These are phyloP conservation scores for Mentha longifolia DNA, from an alignment of 257 asterid species.

Conservation along the genomic window DNA sequence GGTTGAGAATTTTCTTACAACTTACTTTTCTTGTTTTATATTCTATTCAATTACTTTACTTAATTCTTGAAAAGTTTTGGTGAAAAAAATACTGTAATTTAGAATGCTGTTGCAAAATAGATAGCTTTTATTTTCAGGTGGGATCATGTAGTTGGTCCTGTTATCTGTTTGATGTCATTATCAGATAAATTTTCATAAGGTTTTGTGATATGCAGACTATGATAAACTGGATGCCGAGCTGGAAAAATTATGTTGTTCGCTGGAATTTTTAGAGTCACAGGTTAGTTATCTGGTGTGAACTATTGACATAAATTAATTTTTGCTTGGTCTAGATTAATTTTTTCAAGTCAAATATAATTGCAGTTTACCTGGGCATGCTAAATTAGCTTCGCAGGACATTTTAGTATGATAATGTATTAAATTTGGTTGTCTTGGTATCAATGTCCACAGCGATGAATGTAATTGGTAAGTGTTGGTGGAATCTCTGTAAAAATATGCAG, in stretches of 20 bases:
- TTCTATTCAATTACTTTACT: neutral
- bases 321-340: slow-evolving; percentile 13
- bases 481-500: neutral
- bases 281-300: slow-evolving; percentile 40
- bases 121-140: slow-evolving; percentile 8
- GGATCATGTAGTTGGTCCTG: slow-evolving; percentile 15
- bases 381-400: slow-evolving; percentile 9
- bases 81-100: neutral
- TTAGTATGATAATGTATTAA: slow-evolving; percentile 10
- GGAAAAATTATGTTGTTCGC: slow-evolving; percentile 60
- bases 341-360: slow-evolving; percentile 15
- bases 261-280: slow-evolving; percentile 66
- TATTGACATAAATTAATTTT: slow-evolving; percentile 14
- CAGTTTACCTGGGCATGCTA: slow-evolving; percentile 18
- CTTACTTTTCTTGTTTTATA: slow-evolving; percentile 2
- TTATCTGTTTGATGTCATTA: slow-evolving; percentile 14
- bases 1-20: neutral
- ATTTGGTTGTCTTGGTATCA: neutral
- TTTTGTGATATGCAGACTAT: slow-evolving; percentile 50
- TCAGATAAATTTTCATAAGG: neutral
- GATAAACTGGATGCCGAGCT: slow-evolving; percentile 57
- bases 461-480: slow-evolving; percentile 1
- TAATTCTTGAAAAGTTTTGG: neutral
- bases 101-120: neutral
- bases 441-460: neutral